Percentiles rank a stretch among this genome's conserved stretches.
Conservation (phyloP, 225 moss, liverwort and hornwort species). For the Ulota crispa region DNA sequence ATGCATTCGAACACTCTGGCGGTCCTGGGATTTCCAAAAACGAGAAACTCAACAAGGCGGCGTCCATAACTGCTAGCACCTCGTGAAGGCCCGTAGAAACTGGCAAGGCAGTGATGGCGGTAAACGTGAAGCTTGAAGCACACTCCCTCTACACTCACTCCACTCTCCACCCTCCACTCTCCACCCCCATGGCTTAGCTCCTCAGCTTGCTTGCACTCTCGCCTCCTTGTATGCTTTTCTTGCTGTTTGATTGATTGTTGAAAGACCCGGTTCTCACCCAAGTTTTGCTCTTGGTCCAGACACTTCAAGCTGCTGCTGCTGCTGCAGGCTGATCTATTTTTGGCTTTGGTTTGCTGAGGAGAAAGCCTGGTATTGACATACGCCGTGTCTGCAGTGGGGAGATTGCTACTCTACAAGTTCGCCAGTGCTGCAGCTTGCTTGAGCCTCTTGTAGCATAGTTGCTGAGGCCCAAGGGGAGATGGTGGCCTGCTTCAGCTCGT, state of each 20-base stretch:
- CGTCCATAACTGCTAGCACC: neutral
- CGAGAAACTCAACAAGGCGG: neutral
- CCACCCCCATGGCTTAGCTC: neutral
- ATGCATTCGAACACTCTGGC: neutral
- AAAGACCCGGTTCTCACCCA: neutral
- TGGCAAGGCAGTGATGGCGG: neutral
- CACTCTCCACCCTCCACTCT: neutral
- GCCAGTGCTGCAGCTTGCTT: neutral
- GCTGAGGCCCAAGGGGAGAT: neutral
- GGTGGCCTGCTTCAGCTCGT: neutral
- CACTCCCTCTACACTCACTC: neutral
- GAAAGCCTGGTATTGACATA: neutral
- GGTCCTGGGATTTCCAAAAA: too few relatives aligned
- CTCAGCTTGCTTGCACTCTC: neutral
- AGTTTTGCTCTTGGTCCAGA: neutral
- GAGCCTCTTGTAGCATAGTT: neutral
- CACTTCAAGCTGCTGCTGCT: neutral
- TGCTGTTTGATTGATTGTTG: neutral
- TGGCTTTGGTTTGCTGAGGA: neutral
- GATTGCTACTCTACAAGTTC: neutral
- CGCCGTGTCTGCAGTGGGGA: neutral
- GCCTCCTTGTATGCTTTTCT: neutral
- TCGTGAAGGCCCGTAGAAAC: constrained; percentile 4
- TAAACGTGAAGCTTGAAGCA: neutral
- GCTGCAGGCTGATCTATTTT: neutral